These are phyloP conservation scores for Penicillium hordei DNA, from an alignment of 2,329 filamentous ascomycete genomes.

Conservation along the genomic window DNA sequence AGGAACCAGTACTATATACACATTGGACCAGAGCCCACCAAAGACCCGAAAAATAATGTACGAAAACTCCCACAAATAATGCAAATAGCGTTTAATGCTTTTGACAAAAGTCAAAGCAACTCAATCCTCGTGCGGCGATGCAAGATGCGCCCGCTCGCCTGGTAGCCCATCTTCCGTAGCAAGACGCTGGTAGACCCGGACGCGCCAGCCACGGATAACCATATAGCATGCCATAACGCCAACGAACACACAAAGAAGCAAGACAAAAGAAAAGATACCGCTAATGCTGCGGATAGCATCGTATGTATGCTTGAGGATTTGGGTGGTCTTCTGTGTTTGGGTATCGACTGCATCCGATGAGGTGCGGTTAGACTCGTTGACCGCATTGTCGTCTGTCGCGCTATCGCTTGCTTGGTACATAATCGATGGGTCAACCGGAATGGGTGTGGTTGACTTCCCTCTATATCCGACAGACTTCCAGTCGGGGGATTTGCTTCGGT, in stretches of 20 bases:
- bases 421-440: conserved; percentile 17
- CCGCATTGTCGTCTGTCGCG: not conserved
- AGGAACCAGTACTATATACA: conserved; percentile 8
- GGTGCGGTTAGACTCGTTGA: not conserved
- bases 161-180: conserved; percentile 11
- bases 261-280: conserved; percentile 20
- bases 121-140: conserved; percentile 15
- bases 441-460: conserved; percentile 14
- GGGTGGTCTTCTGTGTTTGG: conserved; percentile 19
- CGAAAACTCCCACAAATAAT: conserved; percentile 12
- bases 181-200: conserved; percentile 25
- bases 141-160: conserved; percentile 16
- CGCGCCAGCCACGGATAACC: conserved; percentile 26
- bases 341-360: conserved; percentile 13
- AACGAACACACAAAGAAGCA: conserved; percentile 19
- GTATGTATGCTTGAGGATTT: conserved; percentile 18
- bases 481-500: conserved; percentile 20
- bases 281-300: conserved; percentile 20
- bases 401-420: conserved; percentile 6
- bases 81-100: not conserved
- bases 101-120: not conserved
- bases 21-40: not conserved
- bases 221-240: conserved; percentile 19
- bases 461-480: conserved; percentile 20
- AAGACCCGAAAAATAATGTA: conserved; percentile 4